Percentiles rank a stretch among this genome's conserved stretches.
Conservation (phyloP, 768 basidiomycete genomes). For the Tylopilus intermedius region DNA sequence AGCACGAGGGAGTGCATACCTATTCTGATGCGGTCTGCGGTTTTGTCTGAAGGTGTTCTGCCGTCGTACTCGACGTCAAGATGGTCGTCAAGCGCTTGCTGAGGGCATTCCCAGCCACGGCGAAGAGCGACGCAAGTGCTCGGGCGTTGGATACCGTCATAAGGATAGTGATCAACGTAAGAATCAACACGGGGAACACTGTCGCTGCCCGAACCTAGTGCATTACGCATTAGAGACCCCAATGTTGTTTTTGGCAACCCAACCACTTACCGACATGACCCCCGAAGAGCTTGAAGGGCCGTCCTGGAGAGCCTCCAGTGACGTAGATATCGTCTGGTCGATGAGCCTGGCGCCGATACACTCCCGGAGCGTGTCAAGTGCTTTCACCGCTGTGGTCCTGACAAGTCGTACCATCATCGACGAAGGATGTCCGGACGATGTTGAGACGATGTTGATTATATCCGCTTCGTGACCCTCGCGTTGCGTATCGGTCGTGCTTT, state of each 20-base stretch:
- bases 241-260: background rate
- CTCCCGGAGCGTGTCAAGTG: slow-evolving; percentile 91
- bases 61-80: slow-evolving; percentile 33
- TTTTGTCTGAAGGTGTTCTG: no score
- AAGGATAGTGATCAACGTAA: slow-evolving; percentile 82
- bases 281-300: slow-evolving; percentile 84
- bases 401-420: slow-evolving; percentile 83
- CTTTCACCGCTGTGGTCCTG: slow-evolving; percentile 81
- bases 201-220: slow-evolving; percentile 83
- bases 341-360: slow-evolving; percentile 87
- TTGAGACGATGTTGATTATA: slow-evolving; percentile 80
- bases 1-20: no score
- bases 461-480: slow-evolving; percentile 85
- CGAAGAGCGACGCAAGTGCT: slow-evolving; percentile 84
- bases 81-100: slow-evolving; percentile 79
- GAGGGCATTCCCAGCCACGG: slow-evolving; percentile 87
- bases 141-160: slow-evolving; percentile 95
- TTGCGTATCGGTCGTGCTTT: slow-evolving; percentile 77
- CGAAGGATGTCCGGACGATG: slow-evolving; percentile 77
- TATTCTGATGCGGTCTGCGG: no score
- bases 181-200: slow-evolving; percentile 96
- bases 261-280: slow-evolving; percentile 76
- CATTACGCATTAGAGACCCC: background rate
- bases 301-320: slow-evolving; percentile 96
- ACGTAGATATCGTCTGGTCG: slow-evolving; percentile 92